Percentiles rank a stretch among this genome's conserved stretches.
Conservation (phyloP, 2,329 filamentous ascomycete species). For the Didymella pinodella region DNA sequence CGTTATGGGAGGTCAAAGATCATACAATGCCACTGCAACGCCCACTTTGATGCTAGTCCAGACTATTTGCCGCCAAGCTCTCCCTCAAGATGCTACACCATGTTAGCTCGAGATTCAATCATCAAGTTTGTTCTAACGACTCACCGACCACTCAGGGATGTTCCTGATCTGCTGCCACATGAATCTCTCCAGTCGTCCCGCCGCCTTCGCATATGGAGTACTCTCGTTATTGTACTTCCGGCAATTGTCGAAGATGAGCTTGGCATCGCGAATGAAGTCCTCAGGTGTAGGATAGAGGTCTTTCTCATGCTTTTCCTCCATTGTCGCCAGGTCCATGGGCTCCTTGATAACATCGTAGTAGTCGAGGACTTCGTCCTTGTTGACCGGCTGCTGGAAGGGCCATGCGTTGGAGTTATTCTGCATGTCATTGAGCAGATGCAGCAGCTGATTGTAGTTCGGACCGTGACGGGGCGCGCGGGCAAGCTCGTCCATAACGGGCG, state of each 20-base stretch:
- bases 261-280: constrained; percentile 89
- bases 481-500: constrained; percentile 95
- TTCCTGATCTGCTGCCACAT: constrained; percentile 95
- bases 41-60: background rate
- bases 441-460: constrained; percentile 92
- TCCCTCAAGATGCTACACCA: constrained; percentile 40
- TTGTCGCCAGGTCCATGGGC: constrained; percentile 94
- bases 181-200: constrained; percentile 89
- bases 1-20: background rate
- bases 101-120: constrained; percentile 7
- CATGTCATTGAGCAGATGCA: constrained; percentile 91
- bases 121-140: constrained; percentile 18
- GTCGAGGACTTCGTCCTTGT: constrained; percentile 94
- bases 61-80: constrained; percentile 41
- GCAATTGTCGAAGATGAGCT: constrained; percentile 92
- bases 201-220: constrained; percentile 93
- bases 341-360: constrained; percentile 99
- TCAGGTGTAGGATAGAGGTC: constrained; percentile 91
- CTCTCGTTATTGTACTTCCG: constrained; percentile 95
- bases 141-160: constrained; percentile 81
- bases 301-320: constrained; percentile 94
- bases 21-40: background rate
- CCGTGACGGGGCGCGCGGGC: constrained; percentile 94
- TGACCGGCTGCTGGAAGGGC: constrained; percentile 94
- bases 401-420: constrained; percentile 93